phyloP scores from a whole-genome alignment of 2,329 filamentous ascomycete species.

The Escovopsis sp. region DNA sequence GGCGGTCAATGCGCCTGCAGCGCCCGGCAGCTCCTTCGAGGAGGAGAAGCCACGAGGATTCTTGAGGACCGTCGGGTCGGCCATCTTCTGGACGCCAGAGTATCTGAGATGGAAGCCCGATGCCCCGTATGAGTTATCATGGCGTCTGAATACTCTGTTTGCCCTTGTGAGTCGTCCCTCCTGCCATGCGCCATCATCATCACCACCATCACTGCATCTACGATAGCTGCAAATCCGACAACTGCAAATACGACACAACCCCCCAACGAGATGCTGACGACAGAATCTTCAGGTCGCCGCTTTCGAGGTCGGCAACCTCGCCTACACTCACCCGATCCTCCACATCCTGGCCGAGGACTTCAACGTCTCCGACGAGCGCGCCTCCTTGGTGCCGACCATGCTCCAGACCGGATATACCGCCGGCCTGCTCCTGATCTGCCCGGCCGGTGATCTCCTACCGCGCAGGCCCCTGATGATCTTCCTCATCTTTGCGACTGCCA shows the following conservation, averaged over 20 bases:
- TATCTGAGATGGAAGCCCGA: slow-evolving; percentile 5
- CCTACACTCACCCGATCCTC: slow-evolving; percentile 68
- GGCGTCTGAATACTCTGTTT: slow-evolving; percentile 2
- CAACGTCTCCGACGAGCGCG: slow-evolving; percentile 50
- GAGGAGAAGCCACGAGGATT: not conserved
- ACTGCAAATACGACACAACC: no score
- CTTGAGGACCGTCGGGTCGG: not conserved
- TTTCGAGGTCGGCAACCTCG: slow-evolving; percentile 66
- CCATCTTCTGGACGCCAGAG: slow-evolving; percentile 2
- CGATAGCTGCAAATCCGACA: no score
- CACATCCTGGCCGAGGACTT: slow-evolving; percentile 62
- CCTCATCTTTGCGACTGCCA: slow-evolving; percentile 52
- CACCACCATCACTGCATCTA: no score
- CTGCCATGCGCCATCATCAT: no score
- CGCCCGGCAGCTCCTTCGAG: not conserved
- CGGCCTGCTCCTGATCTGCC: slow-evolving; percentile 60
- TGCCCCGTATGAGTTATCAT: slow-evolving; percentile 1
- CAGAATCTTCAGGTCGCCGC: slow-evolving; percentile 19
- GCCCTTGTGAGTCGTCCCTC: slow-evolving; percentile 1
- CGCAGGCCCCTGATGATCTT: slow-evolving; percentile 54
- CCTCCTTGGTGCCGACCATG: slow-evolving; percentile 54
- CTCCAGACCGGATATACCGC: slow-evolving; percentile 67
- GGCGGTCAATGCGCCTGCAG: no score
- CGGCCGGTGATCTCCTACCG: slow-evolving; percentile 54
- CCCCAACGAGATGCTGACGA: no score